These are phyloP conservation scores for Chlamydomonas schloesseri DNA, from an alignment of 139 green algal species.

Conservation along the genomic window DNA sequence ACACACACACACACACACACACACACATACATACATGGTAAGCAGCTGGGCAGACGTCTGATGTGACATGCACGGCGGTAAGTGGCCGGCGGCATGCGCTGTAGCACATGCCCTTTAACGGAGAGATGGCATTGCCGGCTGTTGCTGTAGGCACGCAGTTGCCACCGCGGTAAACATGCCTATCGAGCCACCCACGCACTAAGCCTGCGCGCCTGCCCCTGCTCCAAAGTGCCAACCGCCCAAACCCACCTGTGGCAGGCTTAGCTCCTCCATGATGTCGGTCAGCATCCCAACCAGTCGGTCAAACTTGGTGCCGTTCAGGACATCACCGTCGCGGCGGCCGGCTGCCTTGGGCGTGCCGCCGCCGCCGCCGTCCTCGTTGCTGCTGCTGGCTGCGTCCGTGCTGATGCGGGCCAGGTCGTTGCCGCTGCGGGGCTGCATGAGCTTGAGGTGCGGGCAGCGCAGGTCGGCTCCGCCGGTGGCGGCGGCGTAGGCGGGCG, in stretches of 20 bases:
- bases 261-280: not conserved
- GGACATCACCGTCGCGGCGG: not conserved
- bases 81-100: no score
- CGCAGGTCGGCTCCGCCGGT: constrained; percentile 10
- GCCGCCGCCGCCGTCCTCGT: not conserved
- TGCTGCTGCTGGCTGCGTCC: no score
- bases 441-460: not conserved
- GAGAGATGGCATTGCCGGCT: not conserved
- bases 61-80: not conserved
- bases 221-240: no score
- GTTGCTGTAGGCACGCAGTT: not conserved
- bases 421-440: no score
- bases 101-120: no score
- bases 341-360: not conserved
- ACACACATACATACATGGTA: no score
- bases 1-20: no score
- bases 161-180: no score
- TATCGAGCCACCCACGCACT: no score
- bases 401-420: no score
- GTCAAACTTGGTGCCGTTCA: not conserved
- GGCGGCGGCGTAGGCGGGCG: not conserved
- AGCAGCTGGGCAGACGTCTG: no score
- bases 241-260: not conserved
- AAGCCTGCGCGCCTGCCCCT: no score
- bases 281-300: not conserved